Base-by-base conservation (phyloP, 306 rosid genomes). In the Corylus heterophylla region DNA sequence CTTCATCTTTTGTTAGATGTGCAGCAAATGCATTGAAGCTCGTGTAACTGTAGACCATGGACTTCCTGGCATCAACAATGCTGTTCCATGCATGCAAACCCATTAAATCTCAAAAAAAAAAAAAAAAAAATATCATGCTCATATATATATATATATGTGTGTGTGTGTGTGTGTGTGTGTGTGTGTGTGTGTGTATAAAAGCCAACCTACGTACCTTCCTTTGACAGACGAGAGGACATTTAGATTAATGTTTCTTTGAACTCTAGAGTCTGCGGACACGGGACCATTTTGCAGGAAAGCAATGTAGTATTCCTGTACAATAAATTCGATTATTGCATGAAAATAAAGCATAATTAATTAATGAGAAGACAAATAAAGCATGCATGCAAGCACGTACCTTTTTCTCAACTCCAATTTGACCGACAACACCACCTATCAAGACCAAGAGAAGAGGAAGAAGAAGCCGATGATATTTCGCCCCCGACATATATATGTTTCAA, bases 1-100 rank as follows among this genome's bases (percentile, higher is more conserved):
- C 98, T 85, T 95, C 98, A 47, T 81, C 85, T 51, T 84, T 79
- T 17, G 90, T 80, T 17, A 92, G 85, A 85, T 86, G 91, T 68
- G 97, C 97, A 82, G 97, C 97, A 84, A 94, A 94, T 11, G 97
- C 98, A 80, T 92, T 91, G 76, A 95, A 92, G 88, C 88, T 89
- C 11, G 90, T 84, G 56, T 94, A 94, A 88, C 98, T 94, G 70
- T 92, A 82, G 35, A 90, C 89, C 77, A 92, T 74, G 76, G 92
- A 86, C 69, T 91, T 83, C 69, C 80, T 75, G 68, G 97, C 97
- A 63, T 84, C 97, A 59, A 52, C 48, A 54, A n/a, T 45, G 85
- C 97, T 94, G 76, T 59, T 9, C 76, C 62, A 48, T 22, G 22
- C 62, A 48, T 31, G 22, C 48, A 64, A 62, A 55, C n/a, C 74